Evolutionary conservation across 352 stramenopile genomes (phyloP), one percentile per base, ranked within the genome.

Genomic region (Pythium periplocum): DNA sequence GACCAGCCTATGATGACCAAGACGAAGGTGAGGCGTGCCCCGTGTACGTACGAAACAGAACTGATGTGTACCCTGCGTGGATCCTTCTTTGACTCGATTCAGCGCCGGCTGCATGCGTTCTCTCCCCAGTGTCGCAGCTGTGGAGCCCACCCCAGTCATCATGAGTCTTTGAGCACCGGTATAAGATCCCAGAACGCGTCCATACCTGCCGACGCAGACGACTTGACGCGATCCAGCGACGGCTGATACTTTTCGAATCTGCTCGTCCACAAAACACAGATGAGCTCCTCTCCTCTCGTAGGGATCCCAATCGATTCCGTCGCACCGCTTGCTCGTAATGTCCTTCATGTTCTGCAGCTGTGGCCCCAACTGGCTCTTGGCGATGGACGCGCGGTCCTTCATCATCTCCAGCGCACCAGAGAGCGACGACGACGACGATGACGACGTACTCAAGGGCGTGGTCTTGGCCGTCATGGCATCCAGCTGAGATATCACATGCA

Each of bases 221-320:
- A 86, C 51, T 76, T 80, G 49, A 87, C 78, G 51, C 77, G 78
- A 42, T 84, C 66, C n/a, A 92, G 79, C 34, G 78, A 84, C 11
- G 82, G 82, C 60, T 90, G 82, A 39, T 87, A 89, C 49, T 78
- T 78, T 46, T 82, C 72, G 36, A 91, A 66, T 51, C 77, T 87
- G 46, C 6, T 37, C 4, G 5, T 51, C 35, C 0, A 59, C 9
- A 6, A 9, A 12, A 50, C 30, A 9, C 53, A 44, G 4, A 57
- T 45, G 30, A 45, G 12, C 32, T 2, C 6, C 31, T 17, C 30
- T 57, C 51, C 4, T 42, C 30, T 41, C 17, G 17, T 26, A 26
- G 17, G 17, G 17, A 26, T 26, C 17, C 17, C 17, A 26, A 26
- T 26, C 17, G 17, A 26, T 26, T 26, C 17, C 17, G 17, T 26